Conservation (phyloP, 306 rosid species). For the Dalbergia cultrata region DNA sequence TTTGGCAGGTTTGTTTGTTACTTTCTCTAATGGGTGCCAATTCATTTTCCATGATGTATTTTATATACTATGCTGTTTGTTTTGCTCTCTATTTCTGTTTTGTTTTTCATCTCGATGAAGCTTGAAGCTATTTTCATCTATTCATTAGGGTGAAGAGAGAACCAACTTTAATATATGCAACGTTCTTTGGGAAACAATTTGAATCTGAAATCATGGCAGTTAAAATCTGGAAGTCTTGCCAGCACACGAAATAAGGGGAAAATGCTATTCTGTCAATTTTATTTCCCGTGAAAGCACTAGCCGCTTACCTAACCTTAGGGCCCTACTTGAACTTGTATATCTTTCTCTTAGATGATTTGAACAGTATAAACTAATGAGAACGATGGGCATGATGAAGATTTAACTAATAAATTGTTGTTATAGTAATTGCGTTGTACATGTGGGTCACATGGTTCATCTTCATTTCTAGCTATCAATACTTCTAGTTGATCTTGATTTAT, state of each 20-base stretch:
- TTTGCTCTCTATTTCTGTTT: slow-evolving; percentile 14
- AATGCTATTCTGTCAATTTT: slow-evolving; percentile 30
- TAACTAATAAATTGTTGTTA: slow-evolving; percentile 38
- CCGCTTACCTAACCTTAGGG: slow-evolving; percentile 48
- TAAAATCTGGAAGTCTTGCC: slow-evolving; percentile 5
- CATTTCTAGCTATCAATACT: slow-evolving; percentile 33
- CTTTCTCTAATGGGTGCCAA: slow-evolving; percentile 31
- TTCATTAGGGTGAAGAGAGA: slow-evolving; percentile 10
- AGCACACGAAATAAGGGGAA: neutral
- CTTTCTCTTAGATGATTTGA: slow-evolving; percentile 35
- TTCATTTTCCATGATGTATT: slow-evolving; percentile 42
- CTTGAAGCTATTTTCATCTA: slow-evolving; percentile 19
- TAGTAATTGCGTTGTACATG: slow-evolving; percentile 39
- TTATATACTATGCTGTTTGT: neutral
- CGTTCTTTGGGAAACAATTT: slow-evolving; percentile 8
- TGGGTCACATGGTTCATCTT: slow-evolving; percentile 54
- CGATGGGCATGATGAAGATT: slow-evolving; percentile 44
- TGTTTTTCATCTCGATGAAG: slow-evolving; percentile 24
- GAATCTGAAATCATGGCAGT: neutral
- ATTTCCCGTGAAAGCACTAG: slow-evolving; percentile 30
- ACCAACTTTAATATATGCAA: neutral
- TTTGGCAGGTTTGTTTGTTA: slow-evolving; percentile 88
- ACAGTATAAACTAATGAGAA: slow-evolving; percentile 33
- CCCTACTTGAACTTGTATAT: slow-evolving; percentile 20
- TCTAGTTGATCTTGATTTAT: slow-evolving; percentile 36